Base-by-base conservation (phyloP, 129 eudicot genomes). In the Flaveria brownii region DNA sequence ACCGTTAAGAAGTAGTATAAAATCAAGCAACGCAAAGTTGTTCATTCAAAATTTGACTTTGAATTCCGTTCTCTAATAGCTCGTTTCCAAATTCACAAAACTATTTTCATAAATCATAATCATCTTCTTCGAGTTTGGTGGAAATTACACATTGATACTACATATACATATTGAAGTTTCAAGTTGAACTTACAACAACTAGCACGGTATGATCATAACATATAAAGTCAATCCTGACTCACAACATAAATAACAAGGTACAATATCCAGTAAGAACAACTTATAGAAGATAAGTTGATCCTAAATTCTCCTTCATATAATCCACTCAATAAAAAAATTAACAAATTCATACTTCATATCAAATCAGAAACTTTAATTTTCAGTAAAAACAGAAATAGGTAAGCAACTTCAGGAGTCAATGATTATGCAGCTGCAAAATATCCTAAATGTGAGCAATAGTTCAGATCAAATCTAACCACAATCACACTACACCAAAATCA, bases 31-130 rank as follows among this genome's bases (percentile, higher is more conserved):
- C 0, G 30, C 63, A 57, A 57, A 18, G 11, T 22, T 22, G 64
- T 57, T 57, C 64, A 57, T 57, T 57, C 25, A 54, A 54, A 54
- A 9, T n/a, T 54, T 54, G 60, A 54, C 60, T 54, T n/a, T n/a
- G 17, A 54, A 50, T 15, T 51, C 54, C 56, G 16, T 16, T n/a
- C 22, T n/a, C 59, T 57, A 57, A 18, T 57, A 57, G 14, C 15
- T 57, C 22, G 64, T 20, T 57, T 57, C 30, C 6, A 57, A 57
- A 57, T 7, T 15, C 64, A 57, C 59, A n/a, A 52, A 20, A 15
- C 33, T 25, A 60, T 25, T 16, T 60, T 14, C 69, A 30, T 30
- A 36, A 63, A 63, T 63, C 69, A 63, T 63, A 63, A 28, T 15
- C 12, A 8, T 63, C 20, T 30, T 62, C 10, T 62, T 62, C 18